Evolutionary conservation across 2,329 filamentous ascomycete genomes (phyloP).

Genomic region (Colletotrichum limetticola): DNA sequence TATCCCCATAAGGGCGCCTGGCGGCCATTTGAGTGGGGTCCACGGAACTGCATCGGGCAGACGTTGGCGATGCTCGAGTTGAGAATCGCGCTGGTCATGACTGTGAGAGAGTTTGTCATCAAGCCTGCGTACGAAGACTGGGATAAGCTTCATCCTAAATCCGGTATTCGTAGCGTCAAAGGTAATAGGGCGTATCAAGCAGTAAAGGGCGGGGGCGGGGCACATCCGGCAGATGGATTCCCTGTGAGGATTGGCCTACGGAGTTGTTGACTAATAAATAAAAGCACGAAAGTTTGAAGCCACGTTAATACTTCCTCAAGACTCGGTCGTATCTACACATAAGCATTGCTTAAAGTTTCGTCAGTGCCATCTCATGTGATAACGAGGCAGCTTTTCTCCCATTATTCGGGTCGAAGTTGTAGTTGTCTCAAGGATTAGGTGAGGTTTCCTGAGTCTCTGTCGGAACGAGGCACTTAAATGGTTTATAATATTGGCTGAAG

Average conservation of each 20-base stretch:
- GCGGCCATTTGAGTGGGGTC: conserved; percentile 61
- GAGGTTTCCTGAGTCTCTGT: background rate
- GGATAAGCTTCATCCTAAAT: conserved; percentile 3
- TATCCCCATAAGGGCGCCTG: conserved; percentile 51
- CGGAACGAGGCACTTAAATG: background rate
- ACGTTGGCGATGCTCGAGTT: conserved; percentile 59
- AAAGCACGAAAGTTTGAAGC: background rate
- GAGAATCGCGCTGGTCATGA: conserved; percentile 57
- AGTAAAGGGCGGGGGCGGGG: conserved; percentile 8
- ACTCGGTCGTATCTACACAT: background rate
- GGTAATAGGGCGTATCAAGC: conserved; percentile 10
- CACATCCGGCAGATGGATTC: conserved; percentile 18
- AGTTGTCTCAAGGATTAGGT: background rate
- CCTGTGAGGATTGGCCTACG: conserved; percentile 11
- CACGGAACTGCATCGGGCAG: conserved; percentile 58
- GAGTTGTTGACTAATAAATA: background rate
- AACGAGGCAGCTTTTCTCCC: background rate
- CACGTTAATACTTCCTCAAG: no score
- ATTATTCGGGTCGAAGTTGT: background rate
- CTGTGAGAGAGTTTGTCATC: conserved; percentile 56
- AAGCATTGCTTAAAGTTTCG: background rate
- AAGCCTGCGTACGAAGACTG: conserved; percentile 13
- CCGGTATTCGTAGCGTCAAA: conserved; percentile 38
- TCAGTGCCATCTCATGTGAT: background rate
- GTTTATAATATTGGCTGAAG: background rate